Evolutionary conservation across 2,329 filamentous ascomycete species (phyloP), one percentile per base, ranked within the genome.

Genomic region (Xylariaceae sp.): DNA sequence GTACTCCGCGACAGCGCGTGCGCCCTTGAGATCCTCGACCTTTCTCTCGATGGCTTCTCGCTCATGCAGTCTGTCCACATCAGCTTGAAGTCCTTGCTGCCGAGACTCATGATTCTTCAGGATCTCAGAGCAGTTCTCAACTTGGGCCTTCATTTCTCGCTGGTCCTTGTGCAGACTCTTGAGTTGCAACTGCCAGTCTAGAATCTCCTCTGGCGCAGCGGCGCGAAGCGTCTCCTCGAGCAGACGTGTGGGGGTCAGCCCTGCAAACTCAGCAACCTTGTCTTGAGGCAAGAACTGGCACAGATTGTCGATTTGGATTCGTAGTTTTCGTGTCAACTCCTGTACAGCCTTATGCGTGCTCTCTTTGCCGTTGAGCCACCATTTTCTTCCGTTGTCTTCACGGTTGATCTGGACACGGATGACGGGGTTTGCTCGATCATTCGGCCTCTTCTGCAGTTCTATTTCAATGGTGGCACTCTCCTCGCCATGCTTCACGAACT

Each of bases 271-370:
- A 23, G 92, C 90, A 1, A 99, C 94, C 66, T 92, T 89, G 72
- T 99, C 94, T 73, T 99, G 94, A 0, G 94, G 94, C 50, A 99
- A 77, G 68, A 99, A 99, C 72, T 99, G 94, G 73, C 94, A 99
- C 1, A 99, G 80, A 67, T 99, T 99, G 77, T 99, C 94, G 64
- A 97, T 90, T 74, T 99, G 94, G 55, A 99, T 97, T 53, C 88
- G 88, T 69, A 96, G 86, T 8, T 80, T 81, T 60, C 79, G 82
- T 62, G 88, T 88, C 53, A 96, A 76, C 8, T 80, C 75, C 67
- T 88, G 80, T 5, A 97, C 81, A 2, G 79, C 79, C 68, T 87
- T 88, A 63, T 86, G 83, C 1, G 80, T 80, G 4, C 79, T 74
- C 57, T 82, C 80, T 63, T 80, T 83, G 47, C 86, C 87, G 71